Evolutionary conservation across 2,329 filamentous ascomycete genomes (phyloP).

Genomic region (Penicillium aurantiogriseum): DNA sequence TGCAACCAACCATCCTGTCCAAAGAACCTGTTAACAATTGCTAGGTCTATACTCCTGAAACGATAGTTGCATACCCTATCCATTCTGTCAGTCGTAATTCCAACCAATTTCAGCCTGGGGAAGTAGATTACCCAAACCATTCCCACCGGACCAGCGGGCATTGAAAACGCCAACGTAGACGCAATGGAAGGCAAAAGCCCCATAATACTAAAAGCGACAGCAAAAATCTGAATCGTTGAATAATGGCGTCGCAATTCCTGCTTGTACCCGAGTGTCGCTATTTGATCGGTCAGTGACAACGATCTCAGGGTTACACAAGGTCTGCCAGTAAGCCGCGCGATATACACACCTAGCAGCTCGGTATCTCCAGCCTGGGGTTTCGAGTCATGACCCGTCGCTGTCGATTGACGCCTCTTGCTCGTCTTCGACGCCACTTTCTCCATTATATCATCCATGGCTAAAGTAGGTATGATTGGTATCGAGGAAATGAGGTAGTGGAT

Average conservation of each 20-base stretch:
- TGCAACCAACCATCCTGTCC: slow-evolving; percentile 53
- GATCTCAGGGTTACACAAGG: neutral
- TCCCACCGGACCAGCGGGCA: slow-evolving; percentile 59
- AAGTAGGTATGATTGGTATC: neutral
- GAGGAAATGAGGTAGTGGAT: neutral
- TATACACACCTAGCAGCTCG: slow-evolving; percentile 18
- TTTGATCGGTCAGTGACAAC: slow-evolving; percentile 2
- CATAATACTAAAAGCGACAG: slow-evolving; percentile 61
- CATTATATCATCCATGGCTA: neutral
- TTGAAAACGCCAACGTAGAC: slow-evolving; percentile 57
- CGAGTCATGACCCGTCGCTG: neutral
- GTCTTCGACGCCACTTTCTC: slow-evolving; percentile 3
- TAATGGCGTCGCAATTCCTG: slow-evolving; percentile 63
- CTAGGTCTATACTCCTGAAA: neutral
- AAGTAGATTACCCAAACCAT: slow-evolving; percentile 55
- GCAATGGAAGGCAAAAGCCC: slow-evolving; percentile 61
- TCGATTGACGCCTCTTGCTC: slow-evolving; percentile 3
- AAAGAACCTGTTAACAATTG: neutral
- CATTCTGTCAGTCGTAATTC: neutral
- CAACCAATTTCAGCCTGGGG: neutral
- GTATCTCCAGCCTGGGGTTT: slow-evolving; percentile 20
- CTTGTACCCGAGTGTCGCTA: slow-evolving; percentile 50
- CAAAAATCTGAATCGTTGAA: slow-evolving; percentile 61
- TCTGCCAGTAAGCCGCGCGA: neutral
- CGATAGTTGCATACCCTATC: slow-evolving; percentile 10